Percentiles rank a stretch among this genome's conserved stretches.
These are phyloP conservation scores for Phytophthora melonis DNA, from an alignment of 352 stramenopile species.

Conservation along the genomic window DNA sequence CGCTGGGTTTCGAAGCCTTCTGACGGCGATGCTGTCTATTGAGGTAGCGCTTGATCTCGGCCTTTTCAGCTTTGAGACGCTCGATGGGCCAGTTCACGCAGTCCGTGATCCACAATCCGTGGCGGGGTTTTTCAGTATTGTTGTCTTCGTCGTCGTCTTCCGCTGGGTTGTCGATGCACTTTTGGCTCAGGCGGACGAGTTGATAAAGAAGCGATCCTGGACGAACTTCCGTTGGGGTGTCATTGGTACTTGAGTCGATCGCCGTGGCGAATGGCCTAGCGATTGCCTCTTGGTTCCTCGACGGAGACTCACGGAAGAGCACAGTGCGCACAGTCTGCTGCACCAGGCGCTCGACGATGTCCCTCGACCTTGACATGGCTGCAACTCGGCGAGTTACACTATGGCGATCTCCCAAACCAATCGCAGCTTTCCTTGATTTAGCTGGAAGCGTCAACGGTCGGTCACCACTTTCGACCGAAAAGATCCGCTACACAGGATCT, in stretches of 20 bases:
- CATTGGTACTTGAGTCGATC: background rate
- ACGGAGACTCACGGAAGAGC: constrained; percentile 38
- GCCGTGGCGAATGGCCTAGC: no score
- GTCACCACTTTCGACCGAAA: constrained; percentile 14
- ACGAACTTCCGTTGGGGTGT: background rate
- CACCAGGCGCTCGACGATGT: constrained; percentile 54
- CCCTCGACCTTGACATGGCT: constrained; percentile 17
- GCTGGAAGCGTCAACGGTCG: constrained; percentile 4
- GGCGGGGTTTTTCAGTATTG: constrained; percentile 6
- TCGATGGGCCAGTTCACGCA: constrained; percentile 47
- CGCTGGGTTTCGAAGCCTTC: constrained; percentile 1
- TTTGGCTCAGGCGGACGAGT: background rate
- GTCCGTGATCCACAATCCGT: constrained; percentile 36
- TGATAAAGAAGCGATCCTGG: constrained; percentile 16
- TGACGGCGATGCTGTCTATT: constrained; percentile 4
- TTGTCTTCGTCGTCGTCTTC: constrained; percentile 18
- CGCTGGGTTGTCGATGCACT: constrained; percentile 1
- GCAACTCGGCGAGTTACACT: background rate
- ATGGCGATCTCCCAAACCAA: no score
- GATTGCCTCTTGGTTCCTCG: no score
- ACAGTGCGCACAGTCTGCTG: constrained; percentile 52
- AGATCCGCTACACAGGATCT: constrained; percentile 8
- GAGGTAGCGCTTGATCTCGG: constrained; percentile 43
- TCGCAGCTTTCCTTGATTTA: constrained; percentile 21
- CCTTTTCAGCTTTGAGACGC: constrained; percentile 47